A percentile compares a stretch with the other conserved stretches of the same genome.
Evolutionary conservation across 768 basidiomycete species (phyloP).

Genomic region (Amanita pallidorosea): DNA sequence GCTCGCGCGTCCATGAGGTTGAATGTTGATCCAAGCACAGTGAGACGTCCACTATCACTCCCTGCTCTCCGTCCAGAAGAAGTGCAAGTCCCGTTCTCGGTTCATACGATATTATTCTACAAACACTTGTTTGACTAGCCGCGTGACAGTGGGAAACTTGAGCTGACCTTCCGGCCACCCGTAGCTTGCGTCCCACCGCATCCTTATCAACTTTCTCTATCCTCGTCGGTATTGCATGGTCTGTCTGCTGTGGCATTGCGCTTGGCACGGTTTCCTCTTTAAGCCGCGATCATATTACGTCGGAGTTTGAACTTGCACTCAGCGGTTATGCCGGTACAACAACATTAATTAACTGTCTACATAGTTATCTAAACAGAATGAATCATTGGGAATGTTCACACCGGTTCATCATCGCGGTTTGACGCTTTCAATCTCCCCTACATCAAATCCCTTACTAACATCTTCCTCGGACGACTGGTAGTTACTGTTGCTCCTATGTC

Average conservation of each 20-base stretch:
- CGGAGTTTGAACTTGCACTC: neutral
- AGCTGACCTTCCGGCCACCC: constrained; percentile 49
- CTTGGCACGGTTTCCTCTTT: neutral
- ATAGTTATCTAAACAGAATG: too few species aligned
- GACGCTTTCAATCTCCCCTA: neutral
- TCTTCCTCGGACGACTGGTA: constrained; percentile 6
- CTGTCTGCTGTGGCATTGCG: constrained; percentile 5
- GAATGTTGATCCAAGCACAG: constrained; percentile 34
- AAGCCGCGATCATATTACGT: neutral
- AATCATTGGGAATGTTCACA: too few species aligned
- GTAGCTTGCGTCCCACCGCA: constrained; percentile 37
- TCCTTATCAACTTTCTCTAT: neutral
- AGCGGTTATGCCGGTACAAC: neutral
- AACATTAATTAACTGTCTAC: too few species aligned
- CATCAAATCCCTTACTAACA: neutral
- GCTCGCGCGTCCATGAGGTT: constrained; percentile 41
- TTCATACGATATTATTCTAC: constrained; percentile 51
- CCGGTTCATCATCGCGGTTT: neutral
- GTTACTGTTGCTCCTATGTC: constrained; percentile 1
- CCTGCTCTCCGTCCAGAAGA: constrained; percentile 38
- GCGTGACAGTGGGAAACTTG: neutral
- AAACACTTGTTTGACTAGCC: neutral
- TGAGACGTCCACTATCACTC: constrained; percentile 45
- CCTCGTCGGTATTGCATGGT: constrained; percentile 1
- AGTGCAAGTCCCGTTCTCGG: constrained; percentile 31